Evolutionary conservation across 2,329 filamentous ascomycete species (phyloP), one percentile per base, ranked within the genome.

Genomic region (Parascedosporium putredinis): DNA sequence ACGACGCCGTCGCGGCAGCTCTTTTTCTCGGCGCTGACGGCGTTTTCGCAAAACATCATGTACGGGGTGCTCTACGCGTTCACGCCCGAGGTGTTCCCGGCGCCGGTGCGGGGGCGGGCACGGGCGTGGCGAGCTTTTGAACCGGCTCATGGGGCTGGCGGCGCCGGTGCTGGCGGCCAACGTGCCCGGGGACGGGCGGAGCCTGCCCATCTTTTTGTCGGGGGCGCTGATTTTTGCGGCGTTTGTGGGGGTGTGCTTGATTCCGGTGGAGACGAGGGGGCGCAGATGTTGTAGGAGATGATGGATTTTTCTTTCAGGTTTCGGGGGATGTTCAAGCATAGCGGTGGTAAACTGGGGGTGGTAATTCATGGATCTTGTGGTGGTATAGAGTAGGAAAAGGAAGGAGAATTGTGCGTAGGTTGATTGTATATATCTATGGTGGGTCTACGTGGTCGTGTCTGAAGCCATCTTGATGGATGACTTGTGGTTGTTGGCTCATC

Each of bases 11-110:
- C 67, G 34, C 68, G 71, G 52, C 81, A 86, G 66, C 74, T 88
- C 34, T 71, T 73, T 47, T 85, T 85, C 60, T 80, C 76, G 0
- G 86, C 79, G 54, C 69, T 83, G 54, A 79, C 85, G 60, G 80
- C 83, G 9, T 86, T 88, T 60, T 77, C 80, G 55, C 83, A 86
- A 64, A 86, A 86, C 59, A 83, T 86, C 65, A 85, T 85, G 79
- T 88, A 87, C 64, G 84, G 83, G 51, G 82, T 87, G 1, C 67
- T 89, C 1, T 88, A 87, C 61, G 82, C 84, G 6, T 88, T 86
- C 60, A 88, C 85, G 0, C 84, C 85, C 0, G 85, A 88, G 59
- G 78, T 88, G 24, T 88, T 89, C 64, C 84, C 84, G 0, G 81
- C 83, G 0, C 82, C 83, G 1, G 78, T 84, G 20, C 71, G 85